phyloP scores from a whole-genome alignment of 169 alveolate genomes.

The Hepatocystis sp. region DNA sequence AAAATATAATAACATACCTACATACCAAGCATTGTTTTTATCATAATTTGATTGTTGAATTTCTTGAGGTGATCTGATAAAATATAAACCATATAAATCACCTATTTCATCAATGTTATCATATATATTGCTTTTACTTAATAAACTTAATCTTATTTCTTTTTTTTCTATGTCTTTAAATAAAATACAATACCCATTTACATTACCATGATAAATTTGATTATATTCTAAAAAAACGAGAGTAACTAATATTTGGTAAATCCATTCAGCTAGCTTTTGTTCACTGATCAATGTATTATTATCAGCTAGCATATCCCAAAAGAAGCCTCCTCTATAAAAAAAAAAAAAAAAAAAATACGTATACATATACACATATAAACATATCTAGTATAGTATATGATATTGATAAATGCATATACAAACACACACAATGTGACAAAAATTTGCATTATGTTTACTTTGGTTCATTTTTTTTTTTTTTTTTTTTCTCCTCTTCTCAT shows the following conservation, averaged over 20 bases:
- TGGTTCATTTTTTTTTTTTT: neutral
- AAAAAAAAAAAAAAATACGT: neutral
- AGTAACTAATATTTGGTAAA: constrained; percentile 40
- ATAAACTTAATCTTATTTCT: constrained; percentile 48
- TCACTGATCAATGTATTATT: constrained; percentile 27
- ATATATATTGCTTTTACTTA: constrained; percentile 41
- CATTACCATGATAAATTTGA: constrained; percentile 43
- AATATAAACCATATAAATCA: constrained; percentile 66
- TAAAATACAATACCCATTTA: constrained; percentile 55
- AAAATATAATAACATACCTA: constrained; percentile 43
- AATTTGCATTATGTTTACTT: too few relatives aligned
- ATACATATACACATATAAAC: neutral
- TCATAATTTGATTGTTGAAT: constrained; percentile 22
- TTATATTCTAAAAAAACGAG: constrained; percentile 41
- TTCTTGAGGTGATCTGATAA: constrained; percentile 72
- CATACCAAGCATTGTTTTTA: constrained; percentile 67
- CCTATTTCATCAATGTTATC: constrained; percentile 68
- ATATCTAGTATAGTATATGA: too few relatives aligned
- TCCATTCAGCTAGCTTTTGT: constrained; percentile 39
- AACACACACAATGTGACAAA: too few relatives aligned
- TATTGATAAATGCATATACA: too few relatives aligned
- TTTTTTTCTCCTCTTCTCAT: neutral
- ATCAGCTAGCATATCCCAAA: constrained; percentile 23
- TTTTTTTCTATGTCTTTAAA: constrained; percentile 29
- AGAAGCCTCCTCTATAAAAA: constrained; percentile 43